These are phyloP conservation scores for Cyphellophora attinorum DNA, from an alignment of 2,329 filamentous ascomycete species.

Conservation along the genomic window DNA sequence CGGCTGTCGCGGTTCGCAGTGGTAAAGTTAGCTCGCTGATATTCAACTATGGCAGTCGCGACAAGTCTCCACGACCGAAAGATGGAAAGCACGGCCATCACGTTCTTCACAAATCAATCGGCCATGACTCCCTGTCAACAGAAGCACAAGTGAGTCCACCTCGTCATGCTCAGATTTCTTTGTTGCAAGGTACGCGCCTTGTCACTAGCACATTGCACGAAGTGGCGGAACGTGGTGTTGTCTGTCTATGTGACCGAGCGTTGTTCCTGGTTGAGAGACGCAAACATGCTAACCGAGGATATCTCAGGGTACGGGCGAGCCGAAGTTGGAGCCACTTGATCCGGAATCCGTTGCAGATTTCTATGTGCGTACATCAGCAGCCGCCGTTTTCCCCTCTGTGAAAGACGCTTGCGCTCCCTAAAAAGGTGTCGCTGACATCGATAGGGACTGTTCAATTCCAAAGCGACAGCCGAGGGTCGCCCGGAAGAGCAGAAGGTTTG, in stretches of 20 bases:
- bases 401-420: not conserved
- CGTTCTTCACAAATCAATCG: not conserved
- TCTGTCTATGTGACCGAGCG: not conserved
- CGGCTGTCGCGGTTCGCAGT: too few relatives aligned
- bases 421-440: not conserved
- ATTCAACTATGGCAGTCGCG: too few relatives aligned
- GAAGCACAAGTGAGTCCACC: not conserved
- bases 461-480: conserved; percentile 3
- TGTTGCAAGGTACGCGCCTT: too few relatives aligned
- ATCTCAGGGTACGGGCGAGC: not conserved
- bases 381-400: not conserved
- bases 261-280: not conserved
- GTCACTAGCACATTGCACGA: too few relatives aligned
- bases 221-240: too few relatives aligned
- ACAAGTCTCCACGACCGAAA: not conserved
- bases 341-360: not conserved
- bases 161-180: not conserved
- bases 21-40: too few relatives aligned
- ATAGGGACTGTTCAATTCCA: conserved; percentile 10
- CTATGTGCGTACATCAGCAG: not conserved
- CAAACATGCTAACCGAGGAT: not conserved
- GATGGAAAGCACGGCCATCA: not conserved
- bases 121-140: not conserved
- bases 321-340: not conserved
- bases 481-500: conserved; percentile 17